These are phyloP conservation scores for Cucurbita maxima DNA, from an alignment of 306 rosid species.

Conservation along the genomic window DNA sequence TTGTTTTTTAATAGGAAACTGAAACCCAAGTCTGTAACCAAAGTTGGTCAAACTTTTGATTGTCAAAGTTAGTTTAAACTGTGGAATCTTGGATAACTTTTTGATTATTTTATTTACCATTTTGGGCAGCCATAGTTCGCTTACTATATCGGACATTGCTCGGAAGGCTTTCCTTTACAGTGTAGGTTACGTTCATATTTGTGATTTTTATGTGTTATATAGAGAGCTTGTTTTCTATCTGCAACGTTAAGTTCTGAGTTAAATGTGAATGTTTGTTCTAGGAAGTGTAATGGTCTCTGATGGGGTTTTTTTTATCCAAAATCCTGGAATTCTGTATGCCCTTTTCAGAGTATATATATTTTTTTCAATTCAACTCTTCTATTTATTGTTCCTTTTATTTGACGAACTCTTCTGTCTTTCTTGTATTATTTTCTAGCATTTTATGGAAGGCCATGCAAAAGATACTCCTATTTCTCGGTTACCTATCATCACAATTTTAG, in stretches of 20 bases:
- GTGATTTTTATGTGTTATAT: background rate
- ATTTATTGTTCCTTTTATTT: background rate
- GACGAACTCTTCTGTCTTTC: background rate
- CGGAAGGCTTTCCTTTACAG: conserved; percentile 98
- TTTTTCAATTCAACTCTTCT: background rate
- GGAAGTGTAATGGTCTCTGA: background rate
- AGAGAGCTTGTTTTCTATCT: background rate
- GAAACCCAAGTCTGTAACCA: background rate
- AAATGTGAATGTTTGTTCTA: background rate
- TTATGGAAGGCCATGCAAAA: conserved; percentile 91
- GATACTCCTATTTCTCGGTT: conserved; percentile 82
- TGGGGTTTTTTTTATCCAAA: background rate
- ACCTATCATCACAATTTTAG: conserved; percentile 72
- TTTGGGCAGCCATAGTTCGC: conserved; percentile 54
- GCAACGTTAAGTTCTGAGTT: background rate
- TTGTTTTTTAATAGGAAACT: background rate
- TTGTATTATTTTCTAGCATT: conserved; percentile 52
- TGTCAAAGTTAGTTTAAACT: background rate
- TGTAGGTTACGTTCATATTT: conserved; percentile 35
- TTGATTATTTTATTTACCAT: background rate
- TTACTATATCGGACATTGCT: conserved; percentile 82
- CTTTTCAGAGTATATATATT: background rate
- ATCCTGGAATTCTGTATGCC: background rate
- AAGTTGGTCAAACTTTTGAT: background rate
- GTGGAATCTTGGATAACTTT: background rate